phyloP scores from a whole-genome alignment of 2,329 filamentous ascomycete genomes.

The Blumeria graminis region DNA sequence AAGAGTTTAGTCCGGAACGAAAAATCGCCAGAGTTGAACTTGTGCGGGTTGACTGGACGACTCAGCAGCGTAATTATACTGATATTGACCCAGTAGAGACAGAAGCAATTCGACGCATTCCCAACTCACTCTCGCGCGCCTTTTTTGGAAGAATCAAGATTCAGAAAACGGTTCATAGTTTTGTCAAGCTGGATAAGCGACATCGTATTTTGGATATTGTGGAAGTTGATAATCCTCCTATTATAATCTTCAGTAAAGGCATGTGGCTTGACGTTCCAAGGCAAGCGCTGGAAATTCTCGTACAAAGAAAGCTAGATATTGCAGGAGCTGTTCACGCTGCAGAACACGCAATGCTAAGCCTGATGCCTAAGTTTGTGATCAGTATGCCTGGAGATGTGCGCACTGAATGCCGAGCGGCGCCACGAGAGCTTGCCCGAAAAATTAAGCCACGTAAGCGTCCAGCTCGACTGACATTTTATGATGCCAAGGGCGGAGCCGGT shows the following conservation, averaged over 20 bases:
- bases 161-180: conserved; percentile 74
- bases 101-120: conserved; percentile 56
- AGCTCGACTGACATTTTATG: conserved; percentile 78
- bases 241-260: conserved; percentile 62
- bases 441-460: conserved; percentile 57
- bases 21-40: conserved; percentile 69
- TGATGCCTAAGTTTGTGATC: conserved; percentile 80
- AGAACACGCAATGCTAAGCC: conserved; percentile 66
- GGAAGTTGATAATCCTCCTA: conserved; percentile 77
- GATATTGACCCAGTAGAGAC: conserved; percentile 88
- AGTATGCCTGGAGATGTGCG: conserved; percentile 75
- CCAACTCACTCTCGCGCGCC: conserved; percentile 37
- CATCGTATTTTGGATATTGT: conserved; percentile 76
- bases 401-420: conserved; percentile 73
- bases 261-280: conserved; percentile 91
- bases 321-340: conserved; percentile 85
- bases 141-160: conserved; percentile 77
- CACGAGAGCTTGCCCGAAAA: conserved; percentile 45
- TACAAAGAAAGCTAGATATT: conserved; percentile 47
- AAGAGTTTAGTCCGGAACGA: conserved; percentile 60
- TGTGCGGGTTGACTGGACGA: conserved; percentile 88
- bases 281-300: conserved; percentile 53
- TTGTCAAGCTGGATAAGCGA: conserved; percentile 85
- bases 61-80: conserved; percentile 75
- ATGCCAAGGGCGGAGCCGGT: conserved; percentile 66